Evolutionary conservation across 805 yeast genomes (phyloP).

Genomic region (Ogataea thermomethanolica): DNA sequence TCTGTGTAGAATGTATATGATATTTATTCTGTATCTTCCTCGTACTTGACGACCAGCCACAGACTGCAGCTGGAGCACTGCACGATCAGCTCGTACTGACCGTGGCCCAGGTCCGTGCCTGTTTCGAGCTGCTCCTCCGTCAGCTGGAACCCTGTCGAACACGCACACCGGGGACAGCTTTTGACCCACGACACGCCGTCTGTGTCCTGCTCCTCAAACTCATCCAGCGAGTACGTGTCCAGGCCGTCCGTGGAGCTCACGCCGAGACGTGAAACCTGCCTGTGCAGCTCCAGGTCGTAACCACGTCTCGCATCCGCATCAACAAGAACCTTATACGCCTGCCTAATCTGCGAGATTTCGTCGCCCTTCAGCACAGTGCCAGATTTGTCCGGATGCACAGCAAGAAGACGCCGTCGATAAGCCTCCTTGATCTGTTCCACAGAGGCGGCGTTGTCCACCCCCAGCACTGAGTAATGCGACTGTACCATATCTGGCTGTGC

Average conservation of each 20-base stretch:
- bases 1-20: neutral
- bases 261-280: constrained; percentile 36
- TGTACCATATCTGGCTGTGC: constrained; percentile 11
- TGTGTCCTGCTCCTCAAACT: constrained; percentile 37
- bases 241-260: constrained; percentile 61
- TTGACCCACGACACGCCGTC: constrained; percentile 43
- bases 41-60: constrained; percentile 76
- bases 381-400: constrained; percentile 76
- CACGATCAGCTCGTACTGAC: constrained; percentile 59
- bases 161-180: constrained; percentile 67
- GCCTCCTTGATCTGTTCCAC: constrained; percentile 52
- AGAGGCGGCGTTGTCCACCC: constrained; percentile 39
- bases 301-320: constrained; percentile 37
- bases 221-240: constrained; percentile 64
- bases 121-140: constrained; percentile 57
- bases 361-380: neutral
- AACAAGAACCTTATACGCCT: constrained; percentile 59
- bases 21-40: constrained; percentile 38
- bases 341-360: constrained; percentile 41
- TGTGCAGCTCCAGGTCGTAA: constrained; percentile 51
- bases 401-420: constrained; percentile 56
- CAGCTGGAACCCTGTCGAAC: constrained; percentile 50
- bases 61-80: constrained; percentile 84
- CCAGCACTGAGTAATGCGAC: constrained; percentile 58
- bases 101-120: constrained; percentile 38